These are phyloP conservation scores for Calonectria hongkongensis DNA, from an alignment of 2,329 filamentous ascomycete genomes.

Conservation along the genomic window DNA sequence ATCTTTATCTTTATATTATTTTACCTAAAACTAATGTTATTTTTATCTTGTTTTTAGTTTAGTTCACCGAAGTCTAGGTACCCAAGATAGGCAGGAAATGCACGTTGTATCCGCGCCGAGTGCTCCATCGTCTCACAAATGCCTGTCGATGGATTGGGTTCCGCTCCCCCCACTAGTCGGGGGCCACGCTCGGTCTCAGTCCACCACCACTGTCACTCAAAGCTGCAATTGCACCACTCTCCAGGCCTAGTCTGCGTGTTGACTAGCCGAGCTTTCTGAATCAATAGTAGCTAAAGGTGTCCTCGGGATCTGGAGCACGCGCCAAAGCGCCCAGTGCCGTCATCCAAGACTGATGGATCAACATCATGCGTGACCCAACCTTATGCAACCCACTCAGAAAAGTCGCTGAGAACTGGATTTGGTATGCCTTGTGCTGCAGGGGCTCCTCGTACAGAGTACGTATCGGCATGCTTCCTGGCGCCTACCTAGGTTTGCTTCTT, in stretches of 20 bases:
- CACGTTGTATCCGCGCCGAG: not conserved
- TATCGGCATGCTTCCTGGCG: not conserved
- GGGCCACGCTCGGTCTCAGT: conserved; percentile 10
- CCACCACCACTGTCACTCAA: not conserved
- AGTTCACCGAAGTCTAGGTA: not conserved
- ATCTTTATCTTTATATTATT: not conserved
- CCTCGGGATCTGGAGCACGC: not conserved
- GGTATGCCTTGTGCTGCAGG: not conserved
- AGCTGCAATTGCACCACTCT: not conserved
- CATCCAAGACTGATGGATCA: conserved; percentile 22
- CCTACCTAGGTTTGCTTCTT: conserved; percentile 27
- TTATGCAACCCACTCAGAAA: conserved; percentile 33
- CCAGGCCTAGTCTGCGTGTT: not conserved
- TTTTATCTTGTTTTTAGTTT: not conserved
- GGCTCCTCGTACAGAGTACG: conserved; percentile 5
- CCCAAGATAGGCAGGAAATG: conserved; percentile 5
- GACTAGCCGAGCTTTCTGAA: not conserved
- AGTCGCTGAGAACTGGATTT: conserved; percentile 3
- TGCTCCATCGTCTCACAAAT: conserved; percentile 12
- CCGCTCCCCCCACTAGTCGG: conserved; percentile 12
- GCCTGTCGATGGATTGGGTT: conserved; percentile 17
- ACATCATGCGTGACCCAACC: conserved; percentile 33
- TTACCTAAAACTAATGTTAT: not conserved
- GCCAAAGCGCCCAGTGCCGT: conserved; percentile 3
- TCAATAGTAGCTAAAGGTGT: too few species aligned